Base-by-base conservation (phyloP, 805 yeast species). In the Sungouiella thailandica region DNA sequence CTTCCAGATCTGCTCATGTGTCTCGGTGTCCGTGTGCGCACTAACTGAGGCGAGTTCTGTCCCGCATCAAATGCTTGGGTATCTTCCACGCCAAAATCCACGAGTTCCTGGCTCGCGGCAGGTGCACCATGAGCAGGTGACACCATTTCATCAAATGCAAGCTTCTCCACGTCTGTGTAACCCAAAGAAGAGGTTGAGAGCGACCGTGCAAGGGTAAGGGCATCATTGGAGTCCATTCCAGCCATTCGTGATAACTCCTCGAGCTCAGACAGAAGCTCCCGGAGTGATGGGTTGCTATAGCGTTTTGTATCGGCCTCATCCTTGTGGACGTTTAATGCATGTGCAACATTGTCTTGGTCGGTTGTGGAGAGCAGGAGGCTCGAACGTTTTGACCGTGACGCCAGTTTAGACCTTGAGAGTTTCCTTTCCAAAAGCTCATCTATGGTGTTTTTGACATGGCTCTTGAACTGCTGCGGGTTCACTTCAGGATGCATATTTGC, bases 401-500 rank as follows among this genome's bases (percentile, higher is more conserved):
- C 38, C 11, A 39, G 34, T 23, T 44, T 37, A 29, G 34, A 25
- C 8, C 47, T 39, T 24, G 45, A 38, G 29, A 49, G 28, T 47
- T 57, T 53, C 29, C 69, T 62, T 34, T 70, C 68, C 40, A 72
- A 58, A 22, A 74, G 55, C 41, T 73, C 78, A 39, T 69, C 71
- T 4, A 74, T 77, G n/a, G 76, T 69, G 17, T 62, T 56, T 9
- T 80, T 80, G 28, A 83, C 79, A 51, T 82, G 83, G 44, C 71
- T 73, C 43, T 78, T 66, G 60, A 78, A 83, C 48, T 84, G 86
- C 49, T 85, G 94, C 2, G 97, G 97, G 17, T 94, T 89, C n/a
- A 90, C 74, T 49, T 84, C 90, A 1, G 97, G 97, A 55, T 93
- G 98, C 24, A 87, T 70, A 42, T 77, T 78, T 2, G 97, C 98